These are phyloP conservation scores for Leucocoprinus leucothites DNA, from an alignment of 768 basidiomycete genomes.

Conservation along the genomic window DNA sequence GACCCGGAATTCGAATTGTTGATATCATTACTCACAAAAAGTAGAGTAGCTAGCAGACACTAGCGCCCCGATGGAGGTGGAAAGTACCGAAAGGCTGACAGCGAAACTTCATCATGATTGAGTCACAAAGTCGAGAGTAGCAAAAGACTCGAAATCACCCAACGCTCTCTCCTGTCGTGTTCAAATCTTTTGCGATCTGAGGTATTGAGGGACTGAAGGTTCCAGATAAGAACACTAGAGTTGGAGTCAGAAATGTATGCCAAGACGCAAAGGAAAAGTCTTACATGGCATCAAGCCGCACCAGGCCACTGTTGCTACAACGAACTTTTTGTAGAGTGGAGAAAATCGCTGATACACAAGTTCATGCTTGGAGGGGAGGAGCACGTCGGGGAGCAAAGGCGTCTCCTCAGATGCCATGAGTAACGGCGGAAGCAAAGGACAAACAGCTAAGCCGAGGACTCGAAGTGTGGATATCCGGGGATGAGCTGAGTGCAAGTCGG, in stretches of 20 bases:
- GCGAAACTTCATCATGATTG: conserved; percentile 23
- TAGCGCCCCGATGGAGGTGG: conserved; percentile 29
- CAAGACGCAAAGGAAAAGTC: background rate
- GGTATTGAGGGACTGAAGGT: conserved; percentile 76
- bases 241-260: background rate
- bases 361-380: conserved; percentile 18
- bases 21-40: conserved; percentile 29
- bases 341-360: conserved; percentile 58
- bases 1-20: background rate
- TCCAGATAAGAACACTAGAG: conserved; percentile 61
- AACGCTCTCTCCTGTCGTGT: conserved; percentile 52
- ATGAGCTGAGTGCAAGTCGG: no score
- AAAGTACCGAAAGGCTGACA: conserved; percentile 33
- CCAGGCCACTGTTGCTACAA: conserved; percentile 55
- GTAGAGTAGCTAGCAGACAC: conserved; percentile 35
- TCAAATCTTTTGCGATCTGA: conserved; percentile 62
- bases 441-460: no score
- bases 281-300: conserved; percentile 63
- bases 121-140: background rate
- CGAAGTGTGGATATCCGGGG: no score
- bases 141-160: conserved; percentile 33
- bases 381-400: background rate
- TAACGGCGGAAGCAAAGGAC: no score
- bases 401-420: background rate
- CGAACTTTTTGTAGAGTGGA: conserved; percentile 41